phyloP scores from a whole-genome alignment of 2,329 filamentous ascomycete species.

The Pestalotiopsis sp. region DNA sequence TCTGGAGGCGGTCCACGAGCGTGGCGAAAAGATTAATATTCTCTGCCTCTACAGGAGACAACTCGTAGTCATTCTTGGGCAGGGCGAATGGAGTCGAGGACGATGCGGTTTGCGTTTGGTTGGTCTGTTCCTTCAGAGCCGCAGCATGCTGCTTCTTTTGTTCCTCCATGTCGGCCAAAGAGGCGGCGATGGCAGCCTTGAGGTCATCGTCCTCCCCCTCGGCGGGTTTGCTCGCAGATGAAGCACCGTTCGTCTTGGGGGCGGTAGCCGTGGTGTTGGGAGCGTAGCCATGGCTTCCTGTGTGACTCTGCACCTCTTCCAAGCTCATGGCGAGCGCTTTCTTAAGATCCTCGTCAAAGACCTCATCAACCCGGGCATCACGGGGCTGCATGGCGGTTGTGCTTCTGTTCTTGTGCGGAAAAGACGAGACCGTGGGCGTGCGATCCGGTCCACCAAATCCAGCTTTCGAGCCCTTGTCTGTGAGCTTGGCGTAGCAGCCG shows the following conservation, averaged over 20 bases:
- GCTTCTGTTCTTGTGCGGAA: constrained; percentile 65
- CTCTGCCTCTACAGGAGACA: constrained; percentile 91
- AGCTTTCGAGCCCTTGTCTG: constrained; percentile 66
- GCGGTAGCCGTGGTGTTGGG: constrained; percentile 51
- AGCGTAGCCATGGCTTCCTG: constrained; percentile 65
- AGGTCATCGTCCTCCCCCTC: constrained; percentile 93
- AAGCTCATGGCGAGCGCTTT: constrained; percentile 94
- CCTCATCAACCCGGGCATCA: constrained; percentile 83
- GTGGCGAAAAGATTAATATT: constrained; percentile 97
- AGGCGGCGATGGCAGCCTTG: constrained; percentile 93
- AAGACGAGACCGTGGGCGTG: constrained; percentile 45
- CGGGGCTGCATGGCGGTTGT: constrained; percentile 82
- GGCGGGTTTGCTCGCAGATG: constrained; percentile 45
- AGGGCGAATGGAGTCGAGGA: constrained; percentile 58
- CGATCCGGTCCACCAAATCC: constrained; percentile 39
- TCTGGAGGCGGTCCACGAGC: constrained; percentile 89
- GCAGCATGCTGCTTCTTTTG: constrained; percentile 92
- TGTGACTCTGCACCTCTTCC: constrained; percentile 83
- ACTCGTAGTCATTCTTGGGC: constrained; percentile 91
- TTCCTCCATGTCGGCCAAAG: constrained; percentile 94
- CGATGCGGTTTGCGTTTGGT: constrained; percentile 50
- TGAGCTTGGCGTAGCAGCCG: constrained; percentile 89
- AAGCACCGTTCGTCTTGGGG: constrained; percentile 39
- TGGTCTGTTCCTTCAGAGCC: constrained; percentile 78
- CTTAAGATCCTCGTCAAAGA: constrained; percentile 94